Percentiles rank a stretch among this genome's conserved stretches.
These are phyloP conservation scores for Capronia americana DNA, from an alignment of 2,329 filamentous ascomycete species.

Conservation along the genomic window DNA sequence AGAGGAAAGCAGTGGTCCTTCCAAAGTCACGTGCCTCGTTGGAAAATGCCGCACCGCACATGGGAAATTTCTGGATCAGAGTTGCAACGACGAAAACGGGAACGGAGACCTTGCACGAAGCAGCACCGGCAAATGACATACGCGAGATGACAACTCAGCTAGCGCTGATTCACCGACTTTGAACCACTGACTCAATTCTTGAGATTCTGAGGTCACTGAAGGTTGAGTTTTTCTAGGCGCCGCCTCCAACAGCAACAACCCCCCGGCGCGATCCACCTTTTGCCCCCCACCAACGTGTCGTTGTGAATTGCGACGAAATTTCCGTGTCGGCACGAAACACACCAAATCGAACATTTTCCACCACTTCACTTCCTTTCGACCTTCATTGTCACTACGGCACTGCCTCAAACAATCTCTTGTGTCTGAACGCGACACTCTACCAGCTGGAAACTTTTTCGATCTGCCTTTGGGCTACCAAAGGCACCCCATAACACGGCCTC, in stretches of 20 bases:
- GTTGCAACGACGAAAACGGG: conserved; percentile 3
- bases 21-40: conserved; percentile 6
- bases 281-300: conserved; percentile 34
- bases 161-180: conserved; percentile 28
- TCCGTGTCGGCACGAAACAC: conserved; percentile 25
- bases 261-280: conserved; percentile 15
- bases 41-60: conserved; percentile 20
- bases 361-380: conserved; percentile 18
- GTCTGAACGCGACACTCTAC: conserved; percentile 10
- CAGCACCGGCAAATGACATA: conserved; percentile 17
- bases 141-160: conserved; percentile 20
- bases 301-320: conserved; percentile 27
- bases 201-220: conserved; percentile 15
- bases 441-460: conserved; percentile 8
- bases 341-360: conserved; percentile 21
- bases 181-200: conserved; percentile 13
- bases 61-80: conserved; percentile 5
- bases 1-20: background rate
- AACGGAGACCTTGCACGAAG: background rate
- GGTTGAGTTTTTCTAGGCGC: background rate
- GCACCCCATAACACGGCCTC: conserved; percentile 39
- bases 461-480: conserved; percentile 39
- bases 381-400: conserved; percentile 13
- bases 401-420: background rate
- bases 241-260: conserved; percentile 8